Evolutionary conservation across 192 early-diverging fungal species (phyloP).

Genomic region (Rhizophagus sp.): DNA sequence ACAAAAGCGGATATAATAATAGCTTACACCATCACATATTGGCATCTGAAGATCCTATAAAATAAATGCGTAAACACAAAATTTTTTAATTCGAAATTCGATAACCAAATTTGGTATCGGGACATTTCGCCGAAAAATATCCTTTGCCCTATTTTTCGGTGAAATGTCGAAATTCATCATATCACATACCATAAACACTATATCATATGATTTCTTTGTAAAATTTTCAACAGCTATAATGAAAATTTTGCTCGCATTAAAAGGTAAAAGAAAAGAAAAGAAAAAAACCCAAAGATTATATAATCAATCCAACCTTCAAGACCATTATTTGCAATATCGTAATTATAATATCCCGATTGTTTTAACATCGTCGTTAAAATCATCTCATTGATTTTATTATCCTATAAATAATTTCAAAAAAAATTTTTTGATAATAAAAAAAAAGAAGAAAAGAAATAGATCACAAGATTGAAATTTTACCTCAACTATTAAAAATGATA

Average conservation of each 20-base stretch:
- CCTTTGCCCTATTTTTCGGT: too few species aligned
- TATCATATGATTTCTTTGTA: not conserved
- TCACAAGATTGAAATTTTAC: not conserved
- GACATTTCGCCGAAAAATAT: too few species aligned
- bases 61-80: not conserved
- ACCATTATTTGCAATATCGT: not conserved
- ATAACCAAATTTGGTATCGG: too few species aligned
- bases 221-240: conserved; percentile 1
- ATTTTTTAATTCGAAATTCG: not conserved
- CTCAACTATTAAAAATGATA: conserved; percentile 11
- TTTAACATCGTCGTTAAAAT: conserved; percentile 16
- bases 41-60: conserved; percentile 5
- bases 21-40: conserved; percentile 4
- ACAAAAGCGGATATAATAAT: too few species aligned
- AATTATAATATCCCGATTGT: not conserved
- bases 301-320: not conserved
- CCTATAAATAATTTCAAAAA: not conserved
- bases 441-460: not conserved
- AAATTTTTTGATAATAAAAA: not conserved
- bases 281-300: not conserved
- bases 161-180: too few species aligned
- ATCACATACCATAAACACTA: conserved; percentile 1
- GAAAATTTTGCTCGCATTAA: not conserved
- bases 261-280: too few species aligned
- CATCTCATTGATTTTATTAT: conserved; percentile 18